Conservation (phyloP, 2,329 filamentous ascomycete genomes). For the Chrysoporthe cubensis region DNA sequence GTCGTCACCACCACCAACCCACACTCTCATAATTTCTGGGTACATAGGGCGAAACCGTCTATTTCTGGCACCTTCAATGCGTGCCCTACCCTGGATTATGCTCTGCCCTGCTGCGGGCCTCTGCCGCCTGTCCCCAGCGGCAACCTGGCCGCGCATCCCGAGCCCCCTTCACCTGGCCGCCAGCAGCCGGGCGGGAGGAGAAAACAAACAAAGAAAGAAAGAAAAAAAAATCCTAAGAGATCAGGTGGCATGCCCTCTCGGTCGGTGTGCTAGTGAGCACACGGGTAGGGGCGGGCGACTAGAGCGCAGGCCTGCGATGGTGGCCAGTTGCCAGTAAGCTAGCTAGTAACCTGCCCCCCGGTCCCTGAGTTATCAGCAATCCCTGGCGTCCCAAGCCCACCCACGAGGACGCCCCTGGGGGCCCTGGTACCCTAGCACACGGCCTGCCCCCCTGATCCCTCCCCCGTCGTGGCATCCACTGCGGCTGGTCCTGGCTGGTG, state of each 20-base stretch:
- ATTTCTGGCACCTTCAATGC: slow-evolving; percentile 4
- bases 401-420: neutral
- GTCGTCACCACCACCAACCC: neutral
- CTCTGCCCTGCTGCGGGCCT: neutral
- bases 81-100: neutral
- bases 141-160: neutral
- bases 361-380: neutral
- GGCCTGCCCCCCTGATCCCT: slow-evolving; percentile 16
- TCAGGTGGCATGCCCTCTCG: neutral
- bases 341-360: neutral
- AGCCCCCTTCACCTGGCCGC: neutral
- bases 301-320: neutral
- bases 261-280: neutral
- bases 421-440: neutral
- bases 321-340: neutral
- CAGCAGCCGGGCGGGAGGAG: neutral
- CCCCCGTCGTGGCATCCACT: slow-evolving; percentile 13
- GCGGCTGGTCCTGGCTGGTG: slow-evolving; percentile 17
- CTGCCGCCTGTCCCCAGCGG: neutral
- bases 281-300: too few relatives aligned
- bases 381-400: slow-evolving; percentile 1
- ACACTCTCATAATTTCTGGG: neutral
- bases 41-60: slow-evolving; percentile 5
- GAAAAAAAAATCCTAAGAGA: neutral
- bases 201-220: neutral